phyloP scores from a whole-genome alignment of 1,284 basidiomycete genomes.

The Ceratobasidium sp. region DNA sequence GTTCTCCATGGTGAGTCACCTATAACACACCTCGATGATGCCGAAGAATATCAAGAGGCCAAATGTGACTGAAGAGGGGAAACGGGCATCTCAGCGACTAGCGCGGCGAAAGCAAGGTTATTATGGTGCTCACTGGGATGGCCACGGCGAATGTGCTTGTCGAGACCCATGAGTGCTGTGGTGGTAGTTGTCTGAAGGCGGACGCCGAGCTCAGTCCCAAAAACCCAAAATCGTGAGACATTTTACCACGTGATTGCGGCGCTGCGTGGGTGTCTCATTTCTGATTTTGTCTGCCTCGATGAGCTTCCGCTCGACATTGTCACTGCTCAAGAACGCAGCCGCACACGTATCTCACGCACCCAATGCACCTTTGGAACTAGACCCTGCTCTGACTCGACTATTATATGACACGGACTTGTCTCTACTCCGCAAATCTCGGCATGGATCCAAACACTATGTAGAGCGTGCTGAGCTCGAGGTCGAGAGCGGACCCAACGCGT shows the following conservation, averaged over 20 bases:
- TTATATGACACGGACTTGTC: conserved; percentile 47
- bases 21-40: conserved; percentile 64
- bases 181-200: conserved; percentile 23
- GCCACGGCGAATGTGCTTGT: conserved; percentile 59
- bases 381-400: conserved; percentile 47
- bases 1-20: not conserved
- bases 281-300: not conserved
- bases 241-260: conserved; percentile 7
- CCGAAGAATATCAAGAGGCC: conserved; percentile 66
- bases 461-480: conserved; percentile 37
- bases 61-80: conserved; percentile 60
- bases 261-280: not conserved
- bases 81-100: conserved; percentile 27
- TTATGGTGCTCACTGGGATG: conserved; percentile 62
- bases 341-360: conserved; percentile 34
- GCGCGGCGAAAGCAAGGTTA: conserved; percentile 12
- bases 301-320: conserved; percentile 29
- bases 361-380: conserved; percentile 45
- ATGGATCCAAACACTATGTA: conserved; percentile 35
- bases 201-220: conserved; percentile 21
- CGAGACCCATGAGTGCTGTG: conserved; percentile 20
- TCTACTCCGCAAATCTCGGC: conserved; percentile 44
- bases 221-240: conserved; percentile 34
- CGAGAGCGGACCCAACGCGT: conserved; percentile 11
- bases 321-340: conserved; percentile 21